Base-by-base conservation (phyloP, 345 rosid genomes). In the Clarkia xantiana region DNA sequence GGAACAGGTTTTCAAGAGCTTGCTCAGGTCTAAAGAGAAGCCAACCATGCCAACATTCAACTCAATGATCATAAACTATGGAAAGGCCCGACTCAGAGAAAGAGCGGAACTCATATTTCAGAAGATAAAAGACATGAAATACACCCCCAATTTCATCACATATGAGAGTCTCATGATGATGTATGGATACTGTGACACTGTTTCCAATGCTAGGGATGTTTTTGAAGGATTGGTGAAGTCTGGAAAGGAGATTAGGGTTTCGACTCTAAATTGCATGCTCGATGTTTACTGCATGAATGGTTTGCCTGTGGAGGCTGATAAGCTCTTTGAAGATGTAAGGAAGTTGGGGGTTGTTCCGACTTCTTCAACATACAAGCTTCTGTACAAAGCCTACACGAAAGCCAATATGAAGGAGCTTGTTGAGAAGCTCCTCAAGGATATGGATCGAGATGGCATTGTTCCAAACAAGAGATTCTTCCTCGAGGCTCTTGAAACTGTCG, bases 1-100 rank as follows among this genome's bases (percentile, higher is more conserved):
- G 97, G 97, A 90, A 52, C 88, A 78, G 69, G 84, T 82, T 18
- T 90, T 79, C 57, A 73, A 74, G 77, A 83, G 94, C 69, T 69
- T 86, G 56, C 14, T 81, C 61, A 74, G 63, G 23, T 83, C 95
- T 29, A 83, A 83, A 73, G 91, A 79, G 72, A 86, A 71, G 53
- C 95, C 95, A 0, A 81, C 94, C 10, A 53, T 82, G 59, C 84
- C 94, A 42, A 77, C 94, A 13, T 90, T 82, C 66, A 82, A 90
- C 65, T 86, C 94, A 6, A 83, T 90, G 95, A 86, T 90, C 57
- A 59, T 71, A 39, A 82, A 79, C 52, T 90, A 86, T 9, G 97
- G 95, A 49, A 90, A 77, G 76, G 94, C 95, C 40, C 74, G 91
- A 39, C 62, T 71, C 61, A 75, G 49, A 55, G 95, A 86, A 53